Evolutionary conservation across 331 rosid species (phyloP), one percentile per base, ranked within the genome.

Genomic region (Spiraea crenata): DNA sequence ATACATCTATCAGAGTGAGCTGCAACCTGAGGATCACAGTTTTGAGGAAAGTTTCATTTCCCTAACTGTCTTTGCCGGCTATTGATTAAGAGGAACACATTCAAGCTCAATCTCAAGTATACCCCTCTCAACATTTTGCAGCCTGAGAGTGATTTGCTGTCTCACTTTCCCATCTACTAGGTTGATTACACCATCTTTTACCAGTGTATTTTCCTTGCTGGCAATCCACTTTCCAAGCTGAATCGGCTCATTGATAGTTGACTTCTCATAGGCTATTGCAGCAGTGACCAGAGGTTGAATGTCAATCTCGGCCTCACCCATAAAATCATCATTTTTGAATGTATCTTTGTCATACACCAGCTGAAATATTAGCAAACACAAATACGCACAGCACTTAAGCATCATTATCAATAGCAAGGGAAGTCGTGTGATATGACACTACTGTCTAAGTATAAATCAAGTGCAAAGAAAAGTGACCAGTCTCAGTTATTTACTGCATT

Each of bases 301-400:
- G 81, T 93, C 97, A 49, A 93, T 93, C 74, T 93, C 99, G 13
- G 95, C 96, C 71, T 91, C 97, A 1, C 99, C 99, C 97, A 93
- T 93, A 72, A 86, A 93, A 78, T 93, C 99, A 52, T 93, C 99
- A 17, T 90, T 83, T 44, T 85, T 71, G 83, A 93, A 93, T 51
- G 85, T 91, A 64, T 93, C 99, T 69, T 91, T 93, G 74, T 93
- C 99, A 39, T 93, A 89, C 48, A 91, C 99, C 74, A 85, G 84
- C 99, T 93, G 90, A 71, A 74, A 41, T 17, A 14, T 72, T 3
- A 74, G 68, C 40, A 5, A 71, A 64, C 12, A 71, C 72, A 9
- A 7, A 70, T 35, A 16, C 57, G 38, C 5, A 57, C 44, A 69
- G 64, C 34, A 25, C 14, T 10, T 45, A 40, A 41, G 15, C 63